These are phyloP conservation scores for Suillus spraguei DNA, from an alignment of 768 basidiomycete genomes.

Conservation along the genomic window DNA sequence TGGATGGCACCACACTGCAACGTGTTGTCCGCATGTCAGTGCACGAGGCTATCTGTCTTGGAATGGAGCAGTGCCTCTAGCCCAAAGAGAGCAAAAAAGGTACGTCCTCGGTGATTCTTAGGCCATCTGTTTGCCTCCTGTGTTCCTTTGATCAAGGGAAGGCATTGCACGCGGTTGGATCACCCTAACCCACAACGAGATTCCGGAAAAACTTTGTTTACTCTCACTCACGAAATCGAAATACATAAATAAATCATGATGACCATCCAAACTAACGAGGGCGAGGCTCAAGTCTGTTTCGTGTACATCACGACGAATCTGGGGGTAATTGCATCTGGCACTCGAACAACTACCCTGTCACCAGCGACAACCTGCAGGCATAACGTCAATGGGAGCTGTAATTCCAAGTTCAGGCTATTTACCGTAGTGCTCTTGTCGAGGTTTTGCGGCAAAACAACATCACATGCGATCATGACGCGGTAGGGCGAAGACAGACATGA, in stretches of 20 bases:
- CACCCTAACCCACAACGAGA: background rate
- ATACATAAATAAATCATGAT: background rate
- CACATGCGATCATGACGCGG: slow-evolving; percentile 65
- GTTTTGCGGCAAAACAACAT: slow-evolving; percentile 44
- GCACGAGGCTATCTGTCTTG: slow-evolving; percentile 1
- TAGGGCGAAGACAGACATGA: slow-evolving; percentile 69
- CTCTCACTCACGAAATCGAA: background rate
- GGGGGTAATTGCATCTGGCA: slow-evolving; percentile 58
- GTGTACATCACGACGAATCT: slow-evolving; percentile 62
- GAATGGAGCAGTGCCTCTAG: background rate
- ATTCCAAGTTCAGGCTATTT: slow-evolving; percentile 4
- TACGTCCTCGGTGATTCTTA: background rate
- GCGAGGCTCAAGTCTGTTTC: slow-evolving; percentile 30
- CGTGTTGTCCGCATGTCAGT: slow-evolving; percentile 7
- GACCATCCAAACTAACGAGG: background rate
- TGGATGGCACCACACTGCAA: background rate
- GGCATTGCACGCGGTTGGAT: background rate
- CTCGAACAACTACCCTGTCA: slow-evolving; percentile 54
- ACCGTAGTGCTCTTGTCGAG: slow-evolving; percentile 28
- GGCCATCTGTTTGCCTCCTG: background rate
- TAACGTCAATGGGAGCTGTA: slow-evolving; percentile 29
- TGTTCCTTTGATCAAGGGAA: background rate
- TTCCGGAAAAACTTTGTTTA: background rate
- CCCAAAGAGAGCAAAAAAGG: background rate
- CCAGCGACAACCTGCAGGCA: slow-evolving; percentile 45